These are phyloP conservation scores for Coniochaeta hoffmannii DNA, from an alignment of 2,329 filamentous ascomycete genomes.

Conservation along the genomic window DNA sequence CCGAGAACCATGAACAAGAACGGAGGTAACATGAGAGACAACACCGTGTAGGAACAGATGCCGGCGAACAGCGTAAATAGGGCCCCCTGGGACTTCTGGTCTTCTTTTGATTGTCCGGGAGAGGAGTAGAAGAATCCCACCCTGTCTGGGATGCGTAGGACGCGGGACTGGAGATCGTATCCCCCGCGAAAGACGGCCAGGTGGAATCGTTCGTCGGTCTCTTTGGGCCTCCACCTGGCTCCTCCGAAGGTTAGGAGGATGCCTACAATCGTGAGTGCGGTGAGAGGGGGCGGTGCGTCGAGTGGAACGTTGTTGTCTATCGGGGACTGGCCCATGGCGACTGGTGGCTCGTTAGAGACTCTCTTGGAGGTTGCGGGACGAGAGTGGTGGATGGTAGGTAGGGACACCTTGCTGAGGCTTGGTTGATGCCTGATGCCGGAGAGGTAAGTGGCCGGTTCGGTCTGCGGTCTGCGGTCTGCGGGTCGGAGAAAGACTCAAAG, in stretches of 20 bases:
- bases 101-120: not conserved
- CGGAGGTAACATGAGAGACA: not conserved
- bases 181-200: not conserved
- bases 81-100: not conserved
- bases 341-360: not conserved
- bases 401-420: not conserved
- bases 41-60: not conserved
- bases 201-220: not conserved
- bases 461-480: not conserved
- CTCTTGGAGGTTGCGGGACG: not conserved
- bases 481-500: not conserved
- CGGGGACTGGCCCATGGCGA: not conserved
- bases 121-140: not conserved
- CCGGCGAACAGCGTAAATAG: not conserved
- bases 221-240: not conserved
- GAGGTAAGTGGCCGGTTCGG: not conserved
- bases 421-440: not conserved
- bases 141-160: not conserved
- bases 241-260: not conserved
- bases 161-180: not conserved
- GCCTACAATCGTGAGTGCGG: not conserved
- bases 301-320: not conserved
- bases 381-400: not conserved
- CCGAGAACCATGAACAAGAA: not conserved
- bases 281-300: not conserved